Percentiles rank a stretch among this genome's conserved stretches.
These are phyloP conservation scores for Alternaria ventricosa DNA, from an alignment of 2,329 filamentous ascomycete genomes.

Conservation along the genomic window DNA sequence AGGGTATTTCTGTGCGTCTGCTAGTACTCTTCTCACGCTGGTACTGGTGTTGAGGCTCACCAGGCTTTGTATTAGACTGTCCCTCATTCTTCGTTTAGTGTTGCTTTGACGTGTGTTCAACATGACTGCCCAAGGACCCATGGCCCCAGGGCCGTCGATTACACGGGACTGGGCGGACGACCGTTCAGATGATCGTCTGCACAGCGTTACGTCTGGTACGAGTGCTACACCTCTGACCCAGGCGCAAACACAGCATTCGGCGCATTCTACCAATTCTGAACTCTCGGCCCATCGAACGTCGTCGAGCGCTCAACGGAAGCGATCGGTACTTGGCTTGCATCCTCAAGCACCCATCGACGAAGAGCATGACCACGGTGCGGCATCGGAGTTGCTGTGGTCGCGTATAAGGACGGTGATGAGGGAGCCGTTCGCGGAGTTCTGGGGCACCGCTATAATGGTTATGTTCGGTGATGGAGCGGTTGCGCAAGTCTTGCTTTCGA, in stretches of 20 bases:
- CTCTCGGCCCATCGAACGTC: slow-evolving; percentile 28
- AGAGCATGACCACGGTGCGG: slow-evolving; percentile 48
- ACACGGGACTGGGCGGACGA: slow-evolving; percentile 29
- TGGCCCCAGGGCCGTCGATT: slow-evolving; percentile 23
- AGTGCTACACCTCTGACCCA: slow-evolving; percentile 22
- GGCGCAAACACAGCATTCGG: slow-evolving; percentile 26
- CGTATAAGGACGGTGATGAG: slow-evolving; percentile 46
- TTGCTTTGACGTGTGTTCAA: not conserved
- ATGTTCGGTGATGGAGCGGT: slow-evolving; percentile 55
- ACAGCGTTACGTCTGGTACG: slow-evolving; percentile 14
- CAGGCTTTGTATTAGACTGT: not conserved
- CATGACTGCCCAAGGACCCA: slow-evolving; percentile 20
- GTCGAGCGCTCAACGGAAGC: slow-evolving; percentile 27
- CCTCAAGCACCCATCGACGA: slow-evolving; percentile 51
- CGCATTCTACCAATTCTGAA: slow-evolving; percentile 10
- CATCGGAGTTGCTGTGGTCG: slow-evolving; percentile 48
- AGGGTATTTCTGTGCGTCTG: not conserved
- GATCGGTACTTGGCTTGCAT: slow-evolving; percentile 45
- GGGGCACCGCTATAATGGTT: slow-evolving; percentile 51
- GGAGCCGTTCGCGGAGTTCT: slow-evolving; percentile 56
- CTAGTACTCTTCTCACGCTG: not conserved
- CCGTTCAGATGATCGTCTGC: slow-evolving; percentile 10
- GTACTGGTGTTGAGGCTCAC: not conserved
- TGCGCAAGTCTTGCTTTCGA: slow-evolving; percentile 52
- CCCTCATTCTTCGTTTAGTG: not conserved